Percentiles rank a stretch among this genome's conserved stretches.
Conservation (phyloP, 805 yeast species). For the Nadsonia fulvescens region DNA sequence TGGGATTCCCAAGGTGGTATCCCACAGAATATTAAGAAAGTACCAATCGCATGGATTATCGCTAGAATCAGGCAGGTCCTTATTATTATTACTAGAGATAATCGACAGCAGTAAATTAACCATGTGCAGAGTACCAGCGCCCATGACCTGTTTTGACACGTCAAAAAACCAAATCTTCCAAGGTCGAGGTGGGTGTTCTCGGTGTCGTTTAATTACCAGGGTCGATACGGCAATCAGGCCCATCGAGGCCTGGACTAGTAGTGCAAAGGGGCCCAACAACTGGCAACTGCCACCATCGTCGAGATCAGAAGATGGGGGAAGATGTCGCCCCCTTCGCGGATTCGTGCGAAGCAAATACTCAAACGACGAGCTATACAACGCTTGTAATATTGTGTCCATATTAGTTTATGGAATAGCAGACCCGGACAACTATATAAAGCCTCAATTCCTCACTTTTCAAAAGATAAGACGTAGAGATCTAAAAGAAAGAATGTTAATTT, state of each 20-base stretch:
- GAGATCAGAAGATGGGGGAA: too few species aligned
- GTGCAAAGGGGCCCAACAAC: conserved; percentile 71
- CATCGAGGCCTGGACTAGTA: conserved; percentile 54
- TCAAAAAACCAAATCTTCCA: conserved; percentile 83
- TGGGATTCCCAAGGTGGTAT: conserved; percentile 88
- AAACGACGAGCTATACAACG: too few species aligned
- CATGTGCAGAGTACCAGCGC: conserved; percentile 70
- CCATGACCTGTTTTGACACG: conserved; percentile 75
- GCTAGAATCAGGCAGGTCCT: conserved; percentile 20
- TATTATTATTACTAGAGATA: conserved; percentile 19
- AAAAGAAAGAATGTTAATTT: too few species aligned
- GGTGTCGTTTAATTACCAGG: conserved; percentile 53
- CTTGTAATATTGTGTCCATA: too few species aligned
- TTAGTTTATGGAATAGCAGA: too few species aligned
- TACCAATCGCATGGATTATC: conserved; percentile 89
- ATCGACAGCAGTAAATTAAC: conserved; percentile 60
- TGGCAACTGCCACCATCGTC: too few species aligned
- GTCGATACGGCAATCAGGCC: conserved; percentile 65
- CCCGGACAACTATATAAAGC: too few species aligned
- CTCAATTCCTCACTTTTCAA: too few species aligned
- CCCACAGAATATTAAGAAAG: conserved; percentile 71
- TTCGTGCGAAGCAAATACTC: too few species aligned
- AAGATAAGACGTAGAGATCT: too few species aligned
- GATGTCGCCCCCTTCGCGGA: too few species aligned
- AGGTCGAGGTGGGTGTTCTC: conserved; percentile 74